phyloP scores from a whole-genome alignment of 2,329 filamentous ascomycete genomes.

The Raffaelea arxii region DNA sequence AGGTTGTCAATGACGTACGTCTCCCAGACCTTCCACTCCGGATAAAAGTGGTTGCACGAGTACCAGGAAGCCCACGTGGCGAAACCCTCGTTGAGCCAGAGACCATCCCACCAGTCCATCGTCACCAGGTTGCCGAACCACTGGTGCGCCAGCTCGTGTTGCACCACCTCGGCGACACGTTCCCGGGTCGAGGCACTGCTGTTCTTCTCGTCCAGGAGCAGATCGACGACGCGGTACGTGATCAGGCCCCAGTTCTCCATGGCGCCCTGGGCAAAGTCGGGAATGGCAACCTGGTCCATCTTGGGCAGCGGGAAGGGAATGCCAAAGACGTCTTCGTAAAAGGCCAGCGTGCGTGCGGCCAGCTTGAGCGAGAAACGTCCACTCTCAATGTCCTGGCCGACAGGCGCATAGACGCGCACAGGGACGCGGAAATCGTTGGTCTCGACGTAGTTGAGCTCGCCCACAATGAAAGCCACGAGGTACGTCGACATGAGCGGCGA shows the following conservation, averaged over 20 bases:
- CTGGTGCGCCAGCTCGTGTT: slow-evolving; percentile 91
- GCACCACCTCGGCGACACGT: slow-evolving; percentile 87
- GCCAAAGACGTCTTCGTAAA: slow-evolving; percentile 92
- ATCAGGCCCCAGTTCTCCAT: slow-evolving; percentile 99
- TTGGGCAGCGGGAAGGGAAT: slow-evolving; percentile 81
- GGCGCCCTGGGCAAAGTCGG: slow-evolving; percentile 88
- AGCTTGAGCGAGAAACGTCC: slow-evolving; percentile 85
- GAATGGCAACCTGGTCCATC: slow-evolving; percentile 95
- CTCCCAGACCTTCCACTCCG: slow-evolving; percentile 98
- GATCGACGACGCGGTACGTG: slow-evolving; percentile 85
- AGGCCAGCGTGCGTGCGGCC: slow-evolving; percentile 78
- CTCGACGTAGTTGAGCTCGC: slow-evolving; percentile 89
- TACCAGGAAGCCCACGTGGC: slow-evolving; percentile 81
- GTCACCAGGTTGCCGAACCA: slow-evolving; percentile 90
- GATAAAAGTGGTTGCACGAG: slow-evolving; percentile 89
- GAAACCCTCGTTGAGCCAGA: slow-evolving; percentile 88
- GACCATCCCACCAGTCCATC: slow-evolving; percentile 89
- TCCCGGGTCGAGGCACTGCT: slow-evolving; percentile 85
- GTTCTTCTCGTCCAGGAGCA: slow-evolving; percentile 85
- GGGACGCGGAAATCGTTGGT: slow-evolving; percentile 85
- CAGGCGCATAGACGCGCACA: slow-evolving; percentile 86
- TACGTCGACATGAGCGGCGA: slow-evolving; percentile 95
- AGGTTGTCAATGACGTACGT: slow-evolving; percentile 89
- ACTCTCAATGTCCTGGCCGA: slow-evolving; percentile 81
- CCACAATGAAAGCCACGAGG: slow-evolving; percentile 85